Evolutionary conservation across 1,284 basidiomycete species (phyloP), one percentile per base, ranked within the genome.

Genomic region (Heimioporus retisporus): DNA sequence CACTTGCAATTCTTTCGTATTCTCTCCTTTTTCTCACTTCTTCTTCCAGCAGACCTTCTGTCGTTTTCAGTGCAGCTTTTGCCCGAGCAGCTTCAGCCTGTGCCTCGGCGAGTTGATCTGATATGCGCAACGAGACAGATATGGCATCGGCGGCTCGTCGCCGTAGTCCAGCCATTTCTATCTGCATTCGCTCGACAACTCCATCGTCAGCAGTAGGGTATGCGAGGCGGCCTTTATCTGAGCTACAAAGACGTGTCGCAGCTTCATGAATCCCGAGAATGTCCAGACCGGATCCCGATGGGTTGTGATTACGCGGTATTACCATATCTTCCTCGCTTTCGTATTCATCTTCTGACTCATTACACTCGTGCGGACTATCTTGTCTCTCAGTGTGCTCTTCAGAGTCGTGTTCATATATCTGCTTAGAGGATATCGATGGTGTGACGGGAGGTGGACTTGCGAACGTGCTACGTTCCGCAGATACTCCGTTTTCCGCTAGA

Each of bases 91-190:
- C 82, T 69, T 92, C 91, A 46, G 86, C 81, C 70, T 90, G 87
- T 7, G 85, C 88, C 67, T 89, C 85, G 13, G 85, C 82, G 19
- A 93, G 82, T 72, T 92, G 88, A 70, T 91, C 90, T 23, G 90
- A 85, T 70, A 93, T 82, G 65, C 86, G 83, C 60, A 88, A 68
- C 3, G 89, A 90, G 51, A 88, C 82, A 4, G 86, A 86, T 55
- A 90, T 83, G 6, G 90, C 89, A 69, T 93, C 90, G 19, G 88
- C 84, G 23, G 89, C 86, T 75, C 92, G 90, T 66, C 86, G 84
- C 59, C 89, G 85, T 63, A 93, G 79, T 46, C 77, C 83, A 19
- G 83, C 85, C 73, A 91, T 83, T 79, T 93, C 91, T 71, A 84
- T 84, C 73, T 88, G 84, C 77, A 92, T 82, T 59, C 84, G 85